phyloP scores from a whole-genome alignment of 192 early-diverging fungal genomes.

The Coemansia sp. region DNA sequence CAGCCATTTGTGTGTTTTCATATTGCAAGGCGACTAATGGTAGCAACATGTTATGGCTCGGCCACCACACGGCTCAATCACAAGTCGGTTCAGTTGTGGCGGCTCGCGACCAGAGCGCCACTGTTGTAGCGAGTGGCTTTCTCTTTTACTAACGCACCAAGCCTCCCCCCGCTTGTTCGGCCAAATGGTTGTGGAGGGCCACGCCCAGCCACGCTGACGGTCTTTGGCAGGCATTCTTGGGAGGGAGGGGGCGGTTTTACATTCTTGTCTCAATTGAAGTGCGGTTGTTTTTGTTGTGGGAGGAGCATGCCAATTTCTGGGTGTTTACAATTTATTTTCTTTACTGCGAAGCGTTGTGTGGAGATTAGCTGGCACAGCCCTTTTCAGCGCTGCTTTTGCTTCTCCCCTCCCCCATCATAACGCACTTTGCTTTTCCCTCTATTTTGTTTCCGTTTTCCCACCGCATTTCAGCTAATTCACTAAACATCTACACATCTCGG shows the following conservation, averaged over 20 bases:
- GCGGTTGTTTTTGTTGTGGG: slow-evolving; percentile 12
- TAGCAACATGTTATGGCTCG: background rate
- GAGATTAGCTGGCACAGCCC: slow-evolving; percentile 1
- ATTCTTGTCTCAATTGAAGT: slow-evolving; percentile 14
- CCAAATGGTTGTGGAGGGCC: slow-evolving; percentile 1
- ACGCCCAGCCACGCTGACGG: background rate
- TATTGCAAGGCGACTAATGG: too few species aligned
- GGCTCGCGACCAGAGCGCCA: background rate
- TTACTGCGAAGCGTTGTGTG: background rate
- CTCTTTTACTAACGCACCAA: background rate
- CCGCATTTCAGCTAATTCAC: slow-evolving; percentile 4
- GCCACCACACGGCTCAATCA: background rate
- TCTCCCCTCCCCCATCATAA: background rate
- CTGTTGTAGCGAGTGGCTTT: background rate
- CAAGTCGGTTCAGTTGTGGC: background rate
- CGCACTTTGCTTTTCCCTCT: slow-evolving; percentile 2
- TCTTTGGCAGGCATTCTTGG: background rate
- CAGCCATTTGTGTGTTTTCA: too few species aligned
- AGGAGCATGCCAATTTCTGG: background rate
- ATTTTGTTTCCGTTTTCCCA: background rate
- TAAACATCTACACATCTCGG: background rate
- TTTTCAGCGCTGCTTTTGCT: slow-evolving; percentile 5
- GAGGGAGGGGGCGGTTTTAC: slow-evolving; percentile 3
- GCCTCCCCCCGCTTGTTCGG: background rate
- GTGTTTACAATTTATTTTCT: background rate